These are phyloP conservation scores for Tricholoma sp. DNA, from an alignment of 768 basidiomycete genomes.

Conservation along the genomic window DNA sequence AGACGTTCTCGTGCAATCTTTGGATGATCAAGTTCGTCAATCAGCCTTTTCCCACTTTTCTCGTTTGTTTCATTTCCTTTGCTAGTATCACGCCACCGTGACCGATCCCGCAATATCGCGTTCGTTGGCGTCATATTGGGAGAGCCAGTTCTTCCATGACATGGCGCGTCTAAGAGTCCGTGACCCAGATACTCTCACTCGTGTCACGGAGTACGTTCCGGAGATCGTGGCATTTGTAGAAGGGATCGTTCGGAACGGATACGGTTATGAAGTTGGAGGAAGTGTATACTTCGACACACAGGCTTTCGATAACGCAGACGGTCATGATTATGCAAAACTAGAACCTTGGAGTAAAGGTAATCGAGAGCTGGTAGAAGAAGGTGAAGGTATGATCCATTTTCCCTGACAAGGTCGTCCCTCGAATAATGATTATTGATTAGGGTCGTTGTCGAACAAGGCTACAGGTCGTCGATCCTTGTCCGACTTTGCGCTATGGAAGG, in stretches of 20 bases:
- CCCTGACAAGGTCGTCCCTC: background rate
- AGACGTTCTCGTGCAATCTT: conserved; percentile 66
- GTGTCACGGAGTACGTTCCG: conserved; percentile 95
- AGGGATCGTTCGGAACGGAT: conserved; percentile 81
- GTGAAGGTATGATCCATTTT: conserved; percentile 60
- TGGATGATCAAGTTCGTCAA: conserved; percentile 67
- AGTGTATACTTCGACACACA: conserved; percentile 91
- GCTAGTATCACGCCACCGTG: conserved; percentile 71
- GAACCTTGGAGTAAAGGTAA: conserved; percentile 97
- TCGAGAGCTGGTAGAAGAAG: conserved; percentile 81
- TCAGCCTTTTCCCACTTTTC: conserved; percentile 4
- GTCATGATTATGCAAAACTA: conserved; percentile 88
- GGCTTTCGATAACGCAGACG: conserved; percentile 70
- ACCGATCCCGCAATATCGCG: conserved; percentile 85
- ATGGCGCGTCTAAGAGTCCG: conserved; percentile 87
- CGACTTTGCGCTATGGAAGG: conserved; percentile 98
- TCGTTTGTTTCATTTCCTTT: conserved; percentile 8
- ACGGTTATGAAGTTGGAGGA: conserved; percentile 61
- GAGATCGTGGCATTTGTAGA: conserved; percentile 91
- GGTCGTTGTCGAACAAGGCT: conserved; percentile 35
- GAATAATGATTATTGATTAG: conserved; percentile 9
- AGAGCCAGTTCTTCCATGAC: conserved; percentile 82
- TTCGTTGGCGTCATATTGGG: conserved; percentile 82
- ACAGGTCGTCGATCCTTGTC: conserved; percentile 71
- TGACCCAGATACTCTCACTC: conserved; percentile 85